Evolutionary conservation across 306 rosid genomes (phyloP).

Genomic region (Fragaria vesca): DNA sequence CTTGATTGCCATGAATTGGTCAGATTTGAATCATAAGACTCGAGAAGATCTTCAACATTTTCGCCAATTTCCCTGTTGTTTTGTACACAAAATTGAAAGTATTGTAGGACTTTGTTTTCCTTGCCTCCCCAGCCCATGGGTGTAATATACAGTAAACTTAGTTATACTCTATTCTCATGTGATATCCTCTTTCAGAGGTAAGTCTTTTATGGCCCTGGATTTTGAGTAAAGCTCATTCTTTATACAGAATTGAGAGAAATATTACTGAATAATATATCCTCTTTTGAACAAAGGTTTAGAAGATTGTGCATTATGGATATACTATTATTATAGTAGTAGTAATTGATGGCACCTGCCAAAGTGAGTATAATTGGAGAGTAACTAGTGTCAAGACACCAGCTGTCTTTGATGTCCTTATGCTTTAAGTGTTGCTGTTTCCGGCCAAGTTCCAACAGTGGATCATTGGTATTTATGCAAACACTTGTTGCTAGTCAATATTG

Average conservation of each 20-base stretch:
- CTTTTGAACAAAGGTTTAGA: no score
- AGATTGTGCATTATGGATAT: constrained; percentile 2
- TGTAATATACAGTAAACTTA: neutral
- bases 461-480: neutral
- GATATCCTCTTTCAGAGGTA: neutral
- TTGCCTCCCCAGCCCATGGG: neutral
- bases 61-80: neutral
- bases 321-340: neutral
- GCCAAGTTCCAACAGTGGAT: neutral
- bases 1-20: neutral
- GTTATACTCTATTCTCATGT: neutral
- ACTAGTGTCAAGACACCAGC: neutral
- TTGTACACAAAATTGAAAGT: neutral
- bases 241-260: neutral
- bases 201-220: neutral
- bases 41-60: neutral
- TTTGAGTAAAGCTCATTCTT: neutral
- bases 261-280: no score
- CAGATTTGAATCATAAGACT: neutral
- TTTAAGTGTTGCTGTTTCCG: neutral
- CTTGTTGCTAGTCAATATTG: neutral
- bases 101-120: neutral
- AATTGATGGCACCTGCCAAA: neutral
- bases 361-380: neutral
- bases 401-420: neutral